These are phyloP conservation scores for Yamadazyma takamatsuzukensis DNA, from an alignment of 805 yeast species.

Conservation along the genomic window DNA sequence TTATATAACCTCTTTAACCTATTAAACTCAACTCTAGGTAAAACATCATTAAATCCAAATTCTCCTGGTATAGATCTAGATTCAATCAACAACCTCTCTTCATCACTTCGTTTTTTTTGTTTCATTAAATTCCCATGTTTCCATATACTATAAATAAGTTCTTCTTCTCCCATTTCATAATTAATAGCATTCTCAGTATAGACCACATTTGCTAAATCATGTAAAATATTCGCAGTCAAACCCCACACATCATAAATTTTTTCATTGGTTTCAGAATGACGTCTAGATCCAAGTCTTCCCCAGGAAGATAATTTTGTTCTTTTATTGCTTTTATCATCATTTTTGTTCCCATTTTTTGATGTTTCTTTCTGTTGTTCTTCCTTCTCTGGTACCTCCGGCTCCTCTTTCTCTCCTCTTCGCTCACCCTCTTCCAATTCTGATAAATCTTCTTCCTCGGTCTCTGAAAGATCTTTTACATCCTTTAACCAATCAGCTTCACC, in stretches of 20 bases:
- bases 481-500: conserved; percentile 64
- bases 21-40: conserved; percentile 42
- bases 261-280: conserved; percentile 36
- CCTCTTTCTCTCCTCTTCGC: conserved; percentile 11
- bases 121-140: conserved; percentile 54
- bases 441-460: conserved; percentile 16
- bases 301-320: conserved; percentile 21
- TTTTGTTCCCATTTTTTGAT: too few species aligned
- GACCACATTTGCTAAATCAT: conserved; percentile 59
- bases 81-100: conserved; percentile 52
- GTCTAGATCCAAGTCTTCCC: conserved; percentile 39
- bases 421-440: conserved; percentile 34
- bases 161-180: conserved; percentile 55
- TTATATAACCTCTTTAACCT: conserved; percentile 42
- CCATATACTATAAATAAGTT: conserved; percentile 54
- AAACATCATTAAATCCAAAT: conserved; percentile 41
- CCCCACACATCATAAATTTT: conserved; percentile 78
- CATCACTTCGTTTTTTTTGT: conserved; percentile 42
- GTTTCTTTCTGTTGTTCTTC: conserved; percentile 1
- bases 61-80: conserved; percentile 24
- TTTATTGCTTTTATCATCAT: not conserved
- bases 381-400: conserved; percentile 6
- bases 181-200: conserved; percentile 20
- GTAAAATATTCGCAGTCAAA: conserved; percentile 73
- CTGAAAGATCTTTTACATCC: conserved; percentile 53